These are phyloP conservation scores for Strobilomyces echinocephalus DNA, from an alignment of 768 basidiomycete genomes.

Conservation along the genomic window DNA sequence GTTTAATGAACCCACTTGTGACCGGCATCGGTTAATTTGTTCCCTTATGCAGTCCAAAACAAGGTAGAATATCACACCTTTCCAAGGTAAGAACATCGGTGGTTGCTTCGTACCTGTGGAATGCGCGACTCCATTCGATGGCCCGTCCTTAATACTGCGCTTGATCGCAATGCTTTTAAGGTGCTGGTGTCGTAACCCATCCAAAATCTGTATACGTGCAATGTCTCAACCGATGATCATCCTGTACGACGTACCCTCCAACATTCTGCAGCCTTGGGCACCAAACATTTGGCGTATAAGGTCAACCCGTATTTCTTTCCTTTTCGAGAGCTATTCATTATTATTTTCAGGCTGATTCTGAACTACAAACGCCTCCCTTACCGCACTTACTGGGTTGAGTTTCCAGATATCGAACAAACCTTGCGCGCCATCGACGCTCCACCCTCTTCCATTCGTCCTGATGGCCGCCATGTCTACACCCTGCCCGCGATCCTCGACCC, in stretches of 20 bases:
- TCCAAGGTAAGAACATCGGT: constrained; percentile 11
- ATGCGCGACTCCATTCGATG: neutral
- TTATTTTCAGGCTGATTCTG: constrained; percentile 54
- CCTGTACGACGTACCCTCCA: constrained; percentile 63
- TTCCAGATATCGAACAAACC: constrained; percentile 61
- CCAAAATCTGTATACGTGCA: neutral
- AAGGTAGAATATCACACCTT: neutral
- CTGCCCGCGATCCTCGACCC: constrained; percentile 69
- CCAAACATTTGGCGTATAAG: constrained; percentile 73
- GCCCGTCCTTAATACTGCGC: neutral
- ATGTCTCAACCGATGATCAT: constrained; percentile 52
- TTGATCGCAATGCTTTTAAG: constrained; percentile 8
- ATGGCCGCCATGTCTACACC: constrained; percentile 60
- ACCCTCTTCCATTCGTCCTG: constrained; percentile 47
- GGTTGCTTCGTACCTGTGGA: constrained; percentile 8
- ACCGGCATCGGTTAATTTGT: constrained; percentile 7
- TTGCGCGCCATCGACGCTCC: constrained; percentile 56
- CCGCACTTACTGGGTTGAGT: constrained; percentile 66
- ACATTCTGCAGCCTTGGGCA: constrained; percentile 64
- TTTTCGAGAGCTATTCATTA: neutral
- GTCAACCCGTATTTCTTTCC: constrained; percentile 29
- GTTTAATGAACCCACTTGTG: neutral
- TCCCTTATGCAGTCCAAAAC: neutral
- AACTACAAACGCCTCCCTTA: constrained; percentile 73
- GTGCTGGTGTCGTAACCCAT: neutral